Base-by-base conservation (phyloP, 1,284 basidiomycete species). In the Pholiota adiposa region DNA sequence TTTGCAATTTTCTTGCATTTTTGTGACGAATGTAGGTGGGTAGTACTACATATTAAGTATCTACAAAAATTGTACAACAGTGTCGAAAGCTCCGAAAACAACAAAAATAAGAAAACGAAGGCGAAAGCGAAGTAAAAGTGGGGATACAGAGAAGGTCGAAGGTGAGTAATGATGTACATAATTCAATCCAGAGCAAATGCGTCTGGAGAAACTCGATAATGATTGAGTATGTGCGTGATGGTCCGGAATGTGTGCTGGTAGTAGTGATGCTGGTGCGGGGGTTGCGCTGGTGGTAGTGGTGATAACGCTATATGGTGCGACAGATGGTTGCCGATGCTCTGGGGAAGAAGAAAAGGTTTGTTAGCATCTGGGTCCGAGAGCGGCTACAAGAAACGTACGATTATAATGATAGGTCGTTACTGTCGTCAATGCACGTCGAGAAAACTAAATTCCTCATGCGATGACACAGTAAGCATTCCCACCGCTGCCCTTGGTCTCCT, bases 391-490 rank as follows among this genome's bases (percentile, higher is more conserved):
- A n/a, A 1, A 50, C 46, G 11, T 41, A 56, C 54, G 48, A 38
- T 50, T 33, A 56, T 56, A 40, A 50, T 44, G 36, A 56, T 38
- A 49, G 27, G 11, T 41, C 48, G 54, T 50, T 50, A 56, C 38
- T 16, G 54, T 49, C 54, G 54, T 50, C 36, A 56, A 56, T 56
- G 44, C 33, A 19, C 43, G 27, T 48, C 40, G 46, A 50, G 61
- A 44, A 50, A 51, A 61, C 16, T 25, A 38, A 56, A 36, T 50
- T 53, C 58, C 63, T 69, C 65, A 69, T 55, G 67, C 69, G 59
- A 70, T 61, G 63, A 70, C 66, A 44, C 69, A 68, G 61, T 66
- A 70, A 38, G 61, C 54, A 52, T 62, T 62, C 33, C 55, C 59
- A 21, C 54, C 55, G 2, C 19, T 36, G 9, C 63, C 62, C 18